Conservation (phyloP, 768 basidiomycete species). For the Leccinellum albellum region DNA sequence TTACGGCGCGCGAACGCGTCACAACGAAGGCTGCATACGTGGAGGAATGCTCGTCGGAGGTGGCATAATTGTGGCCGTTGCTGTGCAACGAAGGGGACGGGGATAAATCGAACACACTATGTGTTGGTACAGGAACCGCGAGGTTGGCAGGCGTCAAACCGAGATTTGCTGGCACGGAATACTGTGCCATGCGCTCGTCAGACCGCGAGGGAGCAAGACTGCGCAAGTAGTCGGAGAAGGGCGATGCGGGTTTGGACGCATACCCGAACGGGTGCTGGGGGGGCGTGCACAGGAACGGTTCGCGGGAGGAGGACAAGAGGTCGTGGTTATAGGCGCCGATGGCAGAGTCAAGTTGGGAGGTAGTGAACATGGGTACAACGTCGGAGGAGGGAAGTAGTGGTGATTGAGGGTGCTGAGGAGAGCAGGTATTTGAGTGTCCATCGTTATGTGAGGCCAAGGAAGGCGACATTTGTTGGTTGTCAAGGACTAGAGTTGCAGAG, state of each 20-base stretch:
- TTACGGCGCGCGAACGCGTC: constrained; percentile 52
- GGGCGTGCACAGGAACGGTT: constrained; percentile 1
- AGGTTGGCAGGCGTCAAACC: constrained; percentile 2
- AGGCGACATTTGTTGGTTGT: constrained; percentile 34
- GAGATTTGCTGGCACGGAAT: background rate
- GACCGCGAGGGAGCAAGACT: background rate
- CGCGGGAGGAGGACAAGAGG: constrained; percentile 4
- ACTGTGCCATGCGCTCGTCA: background rate
- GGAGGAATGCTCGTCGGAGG: constrained; percentile 4
- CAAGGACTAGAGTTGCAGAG: constrained; percentile 27
- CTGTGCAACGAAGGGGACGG: constrained; percentile 19
- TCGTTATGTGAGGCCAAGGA: constrained; percentile 16
- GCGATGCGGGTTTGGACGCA: constrained; percentile 7
- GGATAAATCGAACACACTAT: constrained; percentile 26
- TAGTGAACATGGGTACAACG: constrained; percentile 19
- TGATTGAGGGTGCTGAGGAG: background rate
- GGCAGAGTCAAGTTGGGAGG: constrained; percentile 2
- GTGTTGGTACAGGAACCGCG: background rate
- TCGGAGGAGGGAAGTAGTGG: constrained; percentile 3
- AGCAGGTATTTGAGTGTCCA: constrained; percentile 28
- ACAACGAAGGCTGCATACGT: constrained; percentile 41
- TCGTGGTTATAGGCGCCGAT: constrained; percentile 1
- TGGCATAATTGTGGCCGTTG: constrained; percentile 6
- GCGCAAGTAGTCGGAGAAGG: background rate
- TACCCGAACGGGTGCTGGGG: background rate